Evolutionary conservation across 2,329 filamentous ascomycete species (phyloP).

Genomic region (Sporothrix brasiliensis): DNA sequence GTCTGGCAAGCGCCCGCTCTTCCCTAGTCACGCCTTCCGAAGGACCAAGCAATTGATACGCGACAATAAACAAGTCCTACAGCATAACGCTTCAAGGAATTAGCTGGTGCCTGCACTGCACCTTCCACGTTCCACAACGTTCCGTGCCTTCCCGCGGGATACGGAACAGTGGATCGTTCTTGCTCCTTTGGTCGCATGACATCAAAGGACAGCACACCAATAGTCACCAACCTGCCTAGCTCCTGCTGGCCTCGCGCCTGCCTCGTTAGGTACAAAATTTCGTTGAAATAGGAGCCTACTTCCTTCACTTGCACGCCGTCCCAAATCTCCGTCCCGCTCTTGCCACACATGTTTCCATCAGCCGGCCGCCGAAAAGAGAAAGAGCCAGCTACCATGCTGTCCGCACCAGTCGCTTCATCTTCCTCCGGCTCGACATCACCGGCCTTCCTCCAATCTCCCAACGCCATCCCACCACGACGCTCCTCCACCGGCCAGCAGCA

Average conservation of each 20-base stretch:
- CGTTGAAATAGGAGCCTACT: conserved; percentile 25
- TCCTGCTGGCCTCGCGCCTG: conserved; percentile 15
- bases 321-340: not conserved
- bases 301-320: not conserved
- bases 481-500: conserved; percentile 62
- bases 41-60: not conserved
- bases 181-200: conserved; percentile 31
- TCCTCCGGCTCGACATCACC: conserved; percentile 32
- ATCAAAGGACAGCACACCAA: conserved; percentile 20
- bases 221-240: conserved; percentile 19
- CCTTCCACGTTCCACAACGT: not conserved
- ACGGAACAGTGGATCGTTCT: conserved; percentile 29
- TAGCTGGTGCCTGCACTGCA: conserved; percentile 23
- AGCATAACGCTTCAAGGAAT: not conserved
- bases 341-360: conserved; percentile 33
- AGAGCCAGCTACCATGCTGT: conserved; percentile 37
- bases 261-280: conserved; percentile 24
- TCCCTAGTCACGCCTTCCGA: conserved; percentile 10
- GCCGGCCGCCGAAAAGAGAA: conserved; percentile 33
- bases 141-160: conserved; percentile 19
- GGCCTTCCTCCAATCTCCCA: conserved; percentile 56
- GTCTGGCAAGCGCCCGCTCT: not conserved
- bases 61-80: not conserved
- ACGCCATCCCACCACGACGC: conserved; percentile 71
- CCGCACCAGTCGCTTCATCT: conserved; percentile 31